phyloP scores from a whole-genome alignment of 2,329 filamentous ascomycete genomes.

The Xylariaceae sp. region DNA sequence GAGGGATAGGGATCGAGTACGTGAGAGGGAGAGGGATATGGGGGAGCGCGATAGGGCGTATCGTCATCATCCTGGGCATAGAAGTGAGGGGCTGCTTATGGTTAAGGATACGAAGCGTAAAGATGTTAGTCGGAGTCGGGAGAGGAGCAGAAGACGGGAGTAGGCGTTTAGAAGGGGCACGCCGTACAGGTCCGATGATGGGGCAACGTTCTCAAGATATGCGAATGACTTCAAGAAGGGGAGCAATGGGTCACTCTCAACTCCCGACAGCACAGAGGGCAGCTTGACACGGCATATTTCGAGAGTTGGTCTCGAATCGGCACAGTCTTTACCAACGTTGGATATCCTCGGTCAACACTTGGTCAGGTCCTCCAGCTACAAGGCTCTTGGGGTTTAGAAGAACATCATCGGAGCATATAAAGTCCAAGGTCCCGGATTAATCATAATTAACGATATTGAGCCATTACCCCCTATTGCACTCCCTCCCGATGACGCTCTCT shows the following conservation, averaged over 20 bases:
- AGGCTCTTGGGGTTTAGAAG: too few species aligned
- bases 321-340: too few species aligned
- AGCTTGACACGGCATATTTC: too few species aligned
- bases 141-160: slow-evolving; percentile 23
- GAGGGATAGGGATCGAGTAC: slow-evolving; percentile 19
- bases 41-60: slow-evolving; percentile 15
- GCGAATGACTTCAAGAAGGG: neutral
- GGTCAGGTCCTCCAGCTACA: too few species aligned
- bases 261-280: too few species aligned
- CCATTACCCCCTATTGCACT: too few species aligned
- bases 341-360: too few species aligned
- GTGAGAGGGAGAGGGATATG: slow-evolving; percentile 12
- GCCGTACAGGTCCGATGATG: neutral
- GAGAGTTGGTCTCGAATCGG: too few species aligned
- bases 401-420: too few species aligned
- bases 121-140: slow-evolving; percentile 24
- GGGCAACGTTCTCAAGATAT: neutral
- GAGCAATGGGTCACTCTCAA: too few species aligned
- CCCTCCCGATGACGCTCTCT: neutral
- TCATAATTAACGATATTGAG: too few species aligned
- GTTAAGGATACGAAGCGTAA: slow-evolving; percentile 27
- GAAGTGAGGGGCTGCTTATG: slow-evolving; percentile 22
- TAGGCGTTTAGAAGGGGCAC: slow-evolving; percentile 3
- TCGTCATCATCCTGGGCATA: slow-evolving; percentile 15
- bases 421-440: too few species aligned